These are phyloP conservation scores for Blastocystis sp. DNA, from an alignment of 352 stramenopile species.

Conservation along the genomic window DNA sequence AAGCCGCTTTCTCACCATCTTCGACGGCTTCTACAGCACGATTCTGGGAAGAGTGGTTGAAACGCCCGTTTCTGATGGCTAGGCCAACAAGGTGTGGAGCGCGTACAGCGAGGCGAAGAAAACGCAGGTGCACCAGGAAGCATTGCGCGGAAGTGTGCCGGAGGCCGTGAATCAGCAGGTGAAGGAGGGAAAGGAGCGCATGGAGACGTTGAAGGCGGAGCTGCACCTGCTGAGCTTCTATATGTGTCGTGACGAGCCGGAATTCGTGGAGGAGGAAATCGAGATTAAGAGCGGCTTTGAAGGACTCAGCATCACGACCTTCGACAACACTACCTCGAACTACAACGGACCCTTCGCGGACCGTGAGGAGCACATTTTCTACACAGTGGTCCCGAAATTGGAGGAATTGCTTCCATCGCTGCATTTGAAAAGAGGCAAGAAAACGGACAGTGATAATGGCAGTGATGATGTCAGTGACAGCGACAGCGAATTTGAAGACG, in stretches of 20 bases:
- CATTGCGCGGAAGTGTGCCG: neutral
- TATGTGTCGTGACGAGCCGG: neutral
- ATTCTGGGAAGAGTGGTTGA: neutral
- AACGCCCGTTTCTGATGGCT: neutral
- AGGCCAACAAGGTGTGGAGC: neutral
- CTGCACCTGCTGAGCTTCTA: neutral
- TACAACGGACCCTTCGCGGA: constrained; percentile 34
- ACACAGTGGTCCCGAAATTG: constrained; percentile 36
- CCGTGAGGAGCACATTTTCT: constrained; percentile 12
- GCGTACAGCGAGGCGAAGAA: neutral
- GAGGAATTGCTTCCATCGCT: neutral
- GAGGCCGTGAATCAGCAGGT: neutral
- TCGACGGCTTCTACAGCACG: neutral
- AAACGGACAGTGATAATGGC: no score
- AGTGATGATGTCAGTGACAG: no score
- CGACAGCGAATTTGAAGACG: neutral
- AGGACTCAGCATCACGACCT: neutral
- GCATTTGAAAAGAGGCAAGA: neutral
- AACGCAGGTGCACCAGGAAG: neutral
- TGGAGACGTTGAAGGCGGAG: neutral
- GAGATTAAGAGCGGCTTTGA: constrained; percentile 4
- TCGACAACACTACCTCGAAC: neutral
- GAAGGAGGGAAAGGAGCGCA: neutral
- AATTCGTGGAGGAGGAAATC: constrained; percentile 29
- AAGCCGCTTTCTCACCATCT: constrained; percentile 30